Conservation (phyloP, 2,329 filamentous ascomycete species). For the Venturia oleaginea region DNA sequence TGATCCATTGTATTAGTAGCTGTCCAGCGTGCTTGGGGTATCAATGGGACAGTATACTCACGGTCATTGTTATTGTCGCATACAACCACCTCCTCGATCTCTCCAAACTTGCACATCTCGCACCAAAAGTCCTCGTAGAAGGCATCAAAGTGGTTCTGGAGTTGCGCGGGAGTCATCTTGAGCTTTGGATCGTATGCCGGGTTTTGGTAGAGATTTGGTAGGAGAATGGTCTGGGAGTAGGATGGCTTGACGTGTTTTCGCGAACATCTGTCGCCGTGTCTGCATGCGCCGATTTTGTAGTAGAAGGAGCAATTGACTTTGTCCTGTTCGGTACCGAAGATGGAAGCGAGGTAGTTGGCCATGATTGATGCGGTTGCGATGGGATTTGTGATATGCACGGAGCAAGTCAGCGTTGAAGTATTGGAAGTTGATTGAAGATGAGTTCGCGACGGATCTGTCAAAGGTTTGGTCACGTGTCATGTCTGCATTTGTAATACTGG, state of each 20-base stretch:
- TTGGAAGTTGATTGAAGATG: neutral
- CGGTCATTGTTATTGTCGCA: conserved; percentile 99
- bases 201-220: conserved; percentile 98
- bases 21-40: conserved; percentile 16
- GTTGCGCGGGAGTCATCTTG: conserved; percentile 91
- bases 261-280: conserved; percentile 95
- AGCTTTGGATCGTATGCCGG: conserved; percentile 92
- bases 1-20: conserved; percentile 25
- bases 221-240: conserved; percentile 93
- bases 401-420: neutral
- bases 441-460: neutral
- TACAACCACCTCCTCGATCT: conserved; percentile 94
- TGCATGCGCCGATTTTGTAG: conserved; percentile 99
- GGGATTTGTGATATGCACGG: neutral
- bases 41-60: conserved; percentile 35
- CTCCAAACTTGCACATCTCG: conserved; percentile 98
- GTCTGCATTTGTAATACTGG: neutral
- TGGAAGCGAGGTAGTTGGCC: conserved; percentile 98
- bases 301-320: conserved; percentile 99
- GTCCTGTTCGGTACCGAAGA: conserved; percentile 99
- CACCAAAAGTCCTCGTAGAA: conserved; percentile 99
- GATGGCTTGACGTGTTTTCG: conserved; percentile 99
- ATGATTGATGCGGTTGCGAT: conserved; percentile 39
- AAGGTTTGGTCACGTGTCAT: neutral
- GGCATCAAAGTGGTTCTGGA: conserved; percentile 98